Conservation (phyloP, 148 eudicot species). For the Spergularia bocconei region DNA sequence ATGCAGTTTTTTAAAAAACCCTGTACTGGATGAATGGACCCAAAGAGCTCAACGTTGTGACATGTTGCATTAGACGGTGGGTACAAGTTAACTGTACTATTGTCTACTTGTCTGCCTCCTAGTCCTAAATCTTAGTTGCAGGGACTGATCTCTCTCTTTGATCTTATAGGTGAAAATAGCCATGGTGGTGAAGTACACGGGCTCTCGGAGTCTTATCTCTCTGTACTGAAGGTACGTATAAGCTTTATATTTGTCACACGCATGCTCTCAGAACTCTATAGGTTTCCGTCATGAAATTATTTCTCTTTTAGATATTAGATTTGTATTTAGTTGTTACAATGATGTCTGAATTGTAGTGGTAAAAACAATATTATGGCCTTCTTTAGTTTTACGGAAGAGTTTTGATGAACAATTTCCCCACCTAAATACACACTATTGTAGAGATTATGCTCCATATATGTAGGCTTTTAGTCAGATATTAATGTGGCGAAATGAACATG, state of each 20-base stretch:
- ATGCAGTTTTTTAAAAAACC: conserved; percentile 55
- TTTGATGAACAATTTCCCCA: no score
- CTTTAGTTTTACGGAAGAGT: no score
- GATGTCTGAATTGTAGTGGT: no score
- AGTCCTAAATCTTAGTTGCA: neutral
- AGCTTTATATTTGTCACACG: neutral
- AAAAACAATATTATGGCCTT: no score
- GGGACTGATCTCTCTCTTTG: neutral
- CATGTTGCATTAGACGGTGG: conserved; percentile 61
- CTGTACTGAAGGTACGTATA: conserved; percentile 71
- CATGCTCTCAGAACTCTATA: neutral
- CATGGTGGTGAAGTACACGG: conserved; percentile 99
- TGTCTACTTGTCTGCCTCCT: neutral
- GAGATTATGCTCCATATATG: no score
- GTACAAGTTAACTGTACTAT: conserved; percentile 20
- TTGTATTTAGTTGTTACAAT: no score
- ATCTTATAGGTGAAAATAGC: conserved; percentile 78
- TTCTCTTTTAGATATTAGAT: no score
- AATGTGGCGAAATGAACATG: no score
- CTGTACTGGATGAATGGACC: conserved; percentile 79
- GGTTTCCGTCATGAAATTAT: no score
- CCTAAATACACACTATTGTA: no score
- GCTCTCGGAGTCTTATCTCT: conserved; percentile 95
- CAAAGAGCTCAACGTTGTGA: conserved; percentile 65
- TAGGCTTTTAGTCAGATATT: no score